These are phyloP conservation scores for Leccinum sublutescens DNA, from an alignment of 768 basidiomycete genomes.

Conservation along the genomic window DNA sequence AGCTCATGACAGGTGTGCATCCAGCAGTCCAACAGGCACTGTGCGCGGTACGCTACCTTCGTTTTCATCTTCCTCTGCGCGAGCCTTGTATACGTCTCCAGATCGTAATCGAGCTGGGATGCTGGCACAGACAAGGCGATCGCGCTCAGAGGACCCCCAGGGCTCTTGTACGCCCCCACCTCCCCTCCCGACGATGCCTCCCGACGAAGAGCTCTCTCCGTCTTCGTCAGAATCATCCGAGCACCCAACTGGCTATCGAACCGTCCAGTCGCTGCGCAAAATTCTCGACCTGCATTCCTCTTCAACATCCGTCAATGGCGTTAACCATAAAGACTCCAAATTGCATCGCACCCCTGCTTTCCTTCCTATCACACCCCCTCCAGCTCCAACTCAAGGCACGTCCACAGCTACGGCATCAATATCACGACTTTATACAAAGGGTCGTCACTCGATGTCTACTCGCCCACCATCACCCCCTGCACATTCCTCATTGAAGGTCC, in stretches of 20 bases:
- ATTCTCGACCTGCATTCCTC: conserved; percentile 58
- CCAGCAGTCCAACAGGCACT: conserved; percentile 31
- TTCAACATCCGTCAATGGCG: conserved; percentile 24
- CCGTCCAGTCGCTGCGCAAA: conserved; percentile 64
- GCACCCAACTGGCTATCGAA: conserved; percentile 52
- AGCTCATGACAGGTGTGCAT: conserved; percentile 33
- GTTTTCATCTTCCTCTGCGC: conserved; percentile 17
- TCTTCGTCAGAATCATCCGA: conserved; percentile 56
- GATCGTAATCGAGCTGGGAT: conserved; percentile 13
- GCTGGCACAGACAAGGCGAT: conserved; percentile 10
- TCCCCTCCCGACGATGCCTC: conserved; percentile 51
- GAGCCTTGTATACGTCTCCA: conserved; percentile 9
- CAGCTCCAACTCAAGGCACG: conserved; percentile 55
- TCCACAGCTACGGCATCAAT: conserved; percentile 77
- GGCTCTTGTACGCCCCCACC: conserved; percentile 15
- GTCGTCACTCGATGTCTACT: conserved; percentile 57
- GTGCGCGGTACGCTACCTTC: conserved; percentile 19
- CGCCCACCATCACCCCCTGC: conserved; percentile 60
- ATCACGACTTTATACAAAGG: conserved; percentile 72
- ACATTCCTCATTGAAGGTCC: conserved; percentile 45
- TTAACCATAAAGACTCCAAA: conserved; percentile 13
- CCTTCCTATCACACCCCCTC: conserved; percentile 45
- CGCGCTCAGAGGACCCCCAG: conserved; percentile 34
- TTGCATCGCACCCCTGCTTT: conserved; percentile 20
- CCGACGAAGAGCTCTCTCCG: conserved; percentile 52